These are phyloP conservation scores for Apiospora koreana DNA, from an alignment of 2,329 filamentous ascomycete species.

Conservation along the genomic window DNA sequence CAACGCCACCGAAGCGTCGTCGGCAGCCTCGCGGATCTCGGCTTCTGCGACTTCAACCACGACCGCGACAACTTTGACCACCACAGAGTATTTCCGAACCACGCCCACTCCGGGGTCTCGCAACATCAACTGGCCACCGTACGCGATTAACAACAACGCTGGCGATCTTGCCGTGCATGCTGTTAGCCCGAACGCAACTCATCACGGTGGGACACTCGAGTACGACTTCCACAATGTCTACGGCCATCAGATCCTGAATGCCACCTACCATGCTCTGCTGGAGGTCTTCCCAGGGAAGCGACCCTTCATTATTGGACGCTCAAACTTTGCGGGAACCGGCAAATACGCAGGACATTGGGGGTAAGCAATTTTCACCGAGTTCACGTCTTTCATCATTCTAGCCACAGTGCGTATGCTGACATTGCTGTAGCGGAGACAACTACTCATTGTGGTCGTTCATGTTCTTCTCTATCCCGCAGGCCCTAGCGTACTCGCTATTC, in stretches of 20 bases:
- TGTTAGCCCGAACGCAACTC: constrained; percentile 75
- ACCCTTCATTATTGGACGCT: constrained; percentile 82
- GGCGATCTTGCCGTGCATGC: constrained; percentile 74
- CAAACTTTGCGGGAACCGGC: constrained; percentile 77
- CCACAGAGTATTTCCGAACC: constrained; percentile 54
- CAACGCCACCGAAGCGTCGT: constrained; percentile 67
- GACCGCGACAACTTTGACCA: constrained; percentile 36
- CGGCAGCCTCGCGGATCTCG: constrained; percentile 51
- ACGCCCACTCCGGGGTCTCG: constrained; percentile 64
- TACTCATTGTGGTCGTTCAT: constrained; percentile 70
- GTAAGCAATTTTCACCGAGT: constrained; percentile 22
- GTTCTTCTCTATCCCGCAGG: constrained; percentile 77
- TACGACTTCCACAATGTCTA: constrained; percentile 86
- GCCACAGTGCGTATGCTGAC: background rate
- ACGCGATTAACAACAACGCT: constrained; percentile 72
- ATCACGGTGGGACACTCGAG: constrained; percentile 70
- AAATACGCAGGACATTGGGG: constrained; percentile 80
- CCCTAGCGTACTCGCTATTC: constrained; percentile 72
- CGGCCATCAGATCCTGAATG: constrained; percentile 73
- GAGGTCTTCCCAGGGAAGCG: constrained; percentile 66
- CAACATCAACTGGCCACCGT: constrained; percentile 73
- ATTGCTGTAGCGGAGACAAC: constrained; percentile 63
- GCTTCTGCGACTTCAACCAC: constrained; percentile 24
- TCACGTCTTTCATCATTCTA: constrained; percentile 6
- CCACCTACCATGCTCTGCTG: constrained; percentile 72